These are phyloP conservation scores for Bipolaris oryzae DNA, from an alignment of 2,329 filamentous ascomycete genomes.

Conservation along the genomic window DNA sequence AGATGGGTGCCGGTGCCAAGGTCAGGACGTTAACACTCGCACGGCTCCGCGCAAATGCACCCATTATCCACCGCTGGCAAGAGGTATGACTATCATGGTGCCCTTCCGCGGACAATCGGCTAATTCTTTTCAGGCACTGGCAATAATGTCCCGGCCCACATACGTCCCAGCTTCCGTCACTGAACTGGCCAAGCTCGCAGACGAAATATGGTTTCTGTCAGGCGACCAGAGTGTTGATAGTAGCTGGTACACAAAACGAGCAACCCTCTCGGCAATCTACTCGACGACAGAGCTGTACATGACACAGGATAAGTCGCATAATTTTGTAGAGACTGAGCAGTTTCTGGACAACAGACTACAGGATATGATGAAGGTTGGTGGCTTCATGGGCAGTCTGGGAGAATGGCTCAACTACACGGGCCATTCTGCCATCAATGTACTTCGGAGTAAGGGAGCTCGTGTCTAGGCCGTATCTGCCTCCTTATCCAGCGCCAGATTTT, in stretches of 20 bases:
- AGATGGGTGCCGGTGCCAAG: conserved; percentile 63
- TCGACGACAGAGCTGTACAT: conserved; percentile 84
- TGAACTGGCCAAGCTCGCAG: conserved; percentile 81
- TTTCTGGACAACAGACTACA: conserved; percentile 79
- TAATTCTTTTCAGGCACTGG: conserved; percentile 68
- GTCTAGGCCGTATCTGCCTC: conserved; percentile 60
- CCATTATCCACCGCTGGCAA: conserved; percentile 80
- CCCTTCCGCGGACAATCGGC: neutral
- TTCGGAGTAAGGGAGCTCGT: conserved; percentile 85
- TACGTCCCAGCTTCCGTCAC: conserved; percentile 76
- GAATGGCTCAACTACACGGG: conserved; percentile 86
- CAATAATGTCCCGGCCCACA: conserved; percentile 83
- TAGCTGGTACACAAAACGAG: conserved; percentile 82
- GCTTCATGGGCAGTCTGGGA: conserved; percentile 66
- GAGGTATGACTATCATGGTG: conserved; percentile 66
- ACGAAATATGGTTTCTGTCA: conserved; percentile 89
- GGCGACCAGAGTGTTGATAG: conserved; percentile 82
- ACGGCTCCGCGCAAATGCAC: conserved; percentile 74
- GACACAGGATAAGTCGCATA: conserved; percentile 80
- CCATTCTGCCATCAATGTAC: conserved; percentile 75
- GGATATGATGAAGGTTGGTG: conserved; percentile 69
- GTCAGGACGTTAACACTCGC: conserved; percentile 76
- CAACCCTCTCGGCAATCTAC: conserved; percentile 68
- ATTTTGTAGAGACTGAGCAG: conserved; percentile 76
- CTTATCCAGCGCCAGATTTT: neutral